phyloP scores from a whole-genome alignment of 495 filamentous ascomycete species.

The Mytilinidion resinicola region DNA sequence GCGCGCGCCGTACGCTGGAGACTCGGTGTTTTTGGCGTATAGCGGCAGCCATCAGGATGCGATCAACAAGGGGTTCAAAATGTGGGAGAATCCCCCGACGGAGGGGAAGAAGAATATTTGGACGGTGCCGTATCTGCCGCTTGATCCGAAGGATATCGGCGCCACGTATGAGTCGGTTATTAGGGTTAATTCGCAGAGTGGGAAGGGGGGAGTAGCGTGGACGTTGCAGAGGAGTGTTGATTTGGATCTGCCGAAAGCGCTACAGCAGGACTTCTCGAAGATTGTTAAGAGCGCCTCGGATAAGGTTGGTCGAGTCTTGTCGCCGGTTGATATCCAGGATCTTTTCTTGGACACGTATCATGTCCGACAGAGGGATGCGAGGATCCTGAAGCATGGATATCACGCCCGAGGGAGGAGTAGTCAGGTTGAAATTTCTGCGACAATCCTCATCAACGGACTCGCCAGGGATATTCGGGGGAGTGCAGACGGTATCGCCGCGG shows the following conservation, averaged over 20 bases:
- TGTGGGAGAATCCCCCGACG: constrained; percentile 54
- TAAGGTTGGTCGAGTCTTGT: constrained; percentile 68
- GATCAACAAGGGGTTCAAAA: constrained; percentile 92
- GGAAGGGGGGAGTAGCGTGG: constrained; percentile 94
- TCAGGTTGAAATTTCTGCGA: too few relatives aligned
- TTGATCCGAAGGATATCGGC: constrained; percentile 90
- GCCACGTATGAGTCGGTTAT: constrained; percentile 96
- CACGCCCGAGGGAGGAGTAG: too few relatives aligned
- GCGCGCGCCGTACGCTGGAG: constrained; percentile 82
- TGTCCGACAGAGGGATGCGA: constrained; percentile 35
- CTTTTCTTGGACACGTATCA: constrained; percentile 88
- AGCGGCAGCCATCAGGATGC: constrained; percentile 93
- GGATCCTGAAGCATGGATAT: too few relatives aligned
- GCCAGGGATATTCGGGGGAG: too few relatives aligned
- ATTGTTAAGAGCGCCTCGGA: constrained; percentile 81
- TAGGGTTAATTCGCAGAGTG: constrained; percentile 92
- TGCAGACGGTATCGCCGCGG: too few relatives aligned
- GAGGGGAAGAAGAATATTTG: constrained; percentile 56
- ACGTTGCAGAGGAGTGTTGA: constrained; percentile 82
- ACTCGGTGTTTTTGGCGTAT: constrained; percentile 86
- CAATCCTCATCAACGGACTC: too few relatives aligned
- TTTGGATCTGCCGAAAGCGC: constrained; percentile 84
- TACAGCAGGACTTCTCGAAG: constrained; percentile 86
- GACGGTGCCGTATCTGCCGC: constrained; percentile 85
- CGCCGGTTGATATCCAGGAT: constrained; percentile 70